These are phyloP conservation scores for Lachancea mirantina DNA, from an alignment of 805 yeast species.

Conservation along the genomic window DNA sequence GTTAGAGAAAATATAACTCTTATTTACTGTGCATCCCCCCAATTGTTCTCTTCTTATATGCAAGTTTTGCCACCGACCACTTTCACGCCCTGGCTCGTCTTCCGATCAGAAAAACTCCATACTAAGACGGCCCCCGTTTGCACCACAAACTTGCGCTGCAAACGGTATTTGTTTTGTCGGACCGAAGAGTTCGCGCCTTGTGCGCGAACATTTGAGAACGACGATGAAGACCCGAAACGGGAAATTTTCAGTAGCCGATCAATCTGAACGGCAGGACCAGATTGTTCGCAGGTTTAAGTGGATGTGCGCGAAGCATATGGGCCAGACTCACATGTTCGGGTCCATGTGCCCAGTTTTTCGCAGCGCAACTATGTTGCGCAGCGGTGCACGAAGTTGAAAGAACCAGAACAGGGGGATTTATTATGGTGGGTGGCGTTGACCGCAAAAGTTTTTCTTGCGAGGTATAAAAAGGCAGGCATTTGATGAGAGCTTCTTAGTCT, in stretches of 20 bases:
- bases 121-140: too few species aligned
- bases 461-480: too few species aligned
- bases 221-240: too few species aligned
- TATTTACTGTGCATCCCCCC: not conserved
- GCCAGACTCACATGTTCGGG: not conserved
- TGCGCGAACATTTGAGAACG: constrained; percentile 4
- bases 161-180: not conserved
- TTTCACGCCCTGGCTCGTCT: too few species aligned
- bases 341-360: constrained; percentile 1
- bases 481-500: too few species aligned
- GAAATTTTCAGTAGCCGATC: too few species aligned
- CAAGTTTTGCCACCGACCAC: too few species aligned
- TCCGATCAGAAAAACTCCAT: too few species aligned
- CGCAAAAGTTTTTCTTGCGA: constrained; percentile 1
- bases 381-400: too few species aligned
- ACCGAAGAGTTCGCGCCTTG: constrained; percentile 2
- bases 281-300: not conserved
- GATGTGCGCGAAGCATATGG: not conserved
- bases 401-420: not conserved
- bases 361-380: too few species aligned
- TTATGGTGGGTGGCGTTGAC: constrained; percentile 1
- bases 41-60: not conserved
- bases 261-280: too few species aligned
- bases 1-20: not conserved
- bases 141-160: too few species aligned